Conservation (phyloP, 73 alveolate genomes). For the Tetrahymena thermophila region DNA sequence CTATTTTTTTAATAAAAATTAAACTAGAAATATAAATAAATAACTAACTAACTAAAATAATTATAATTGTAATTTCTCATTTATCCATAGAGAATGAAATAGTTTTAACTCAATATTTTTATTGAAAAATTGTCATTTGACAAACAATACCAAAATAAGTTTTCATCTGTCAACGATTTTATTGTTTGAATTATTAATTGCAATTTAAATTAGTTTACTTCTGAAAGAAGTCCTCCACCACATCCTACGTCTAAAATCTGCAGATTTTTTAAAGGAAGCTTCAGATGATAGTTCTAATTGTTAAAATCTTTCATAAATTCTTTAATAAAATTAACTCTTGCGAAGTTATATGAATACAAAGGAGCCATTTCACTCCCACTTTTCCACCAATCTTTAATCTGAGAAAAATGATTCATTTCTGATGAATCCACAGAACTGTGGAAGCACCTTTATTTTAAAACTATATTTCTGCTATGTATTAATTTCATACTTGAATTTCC, state of each 20-base stretch:
- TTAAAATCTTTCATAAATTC: constrained; percentile 3
- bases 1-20: too few species aligned
- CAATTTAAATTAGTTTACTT: not conserved
- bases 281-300: not conserved
- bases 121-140: too few species aligned
- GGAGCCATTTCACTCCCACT: constrained; percentile 43
- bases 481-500: not conserved
- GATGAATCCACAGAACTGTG: not conserved
- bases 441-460: not conserved
- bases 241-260: constrained; percentile 67
- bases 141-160: too few species aligned
- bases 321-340: constrained; percentile 26
- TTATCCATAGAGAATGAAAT: too few species aligned
- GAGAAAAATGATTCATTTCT: not conserved
- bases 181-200: not conserved
- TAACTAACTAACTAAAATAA: too few species aligned
- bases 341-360: constrained; percentile 7
- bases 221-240: constrained; percentile 80
- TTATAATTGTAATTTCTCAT: too few species aligned
- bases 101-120: too few species aligned
- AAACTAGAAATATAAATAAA: too few species aligned
- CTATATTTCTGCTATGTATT: not conserved
- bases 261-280: constrained; percentile 1
- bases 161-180: not conserved
- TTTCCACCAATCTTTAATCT: not conserved